A percentile compares a stretch with the other conserved stretches of the same genome.
phyloP scores from a whole-genome alignment of 73 alveolate genomes.

The Stentor roeselii region DNA sequence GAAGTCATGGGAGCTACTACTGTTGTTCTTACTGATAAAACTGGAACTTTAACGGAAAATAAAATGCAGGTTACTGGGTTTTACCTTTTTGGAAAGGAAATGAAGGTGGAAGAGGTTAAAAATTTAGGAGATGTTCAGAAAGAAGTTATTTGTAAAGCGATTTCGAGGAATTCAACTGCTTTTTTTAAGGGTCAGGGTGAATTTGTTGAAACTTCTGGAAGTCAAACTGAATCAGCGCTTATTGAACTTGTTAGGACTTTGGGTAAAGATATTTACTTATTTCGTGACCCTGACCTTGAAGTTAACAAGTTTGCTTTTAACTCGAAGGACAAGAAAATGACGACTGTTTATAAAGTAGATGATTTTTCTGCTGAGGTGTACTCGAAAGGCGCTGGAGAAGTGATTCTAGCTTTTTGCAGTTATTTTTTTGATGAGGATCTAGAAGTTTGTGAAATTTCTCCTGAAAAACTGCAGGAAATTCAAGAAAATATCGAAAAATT shows the following conservation, averaged over 20 bases:
- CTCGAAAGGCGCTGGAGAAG: constrained; percentile 90
- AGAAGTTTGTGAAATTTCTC: too few relatives aligned
- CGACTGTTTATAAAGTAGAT: constrained; percentile 34
- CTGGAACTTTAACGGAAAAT: constrained; percentile 92
- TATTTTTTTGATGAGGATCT: too few relatives aligned
- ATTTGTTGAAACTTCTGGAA: neutral
- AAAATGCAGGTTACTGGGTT: constrained; percentile 76
- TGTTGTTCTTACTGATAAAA: constrained; percentile 86
- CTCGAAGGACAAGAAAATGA: constrained; percentile 23
- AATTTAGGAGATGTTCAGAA: neutral
- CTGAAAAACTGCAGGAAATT: too few relatives aligned
- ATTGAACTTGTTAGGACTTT: neutral
- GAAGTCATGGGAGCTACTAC: constrained; percentile 96
- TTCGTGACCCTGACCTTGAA: neutral
- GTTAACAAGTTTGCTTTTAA: constrained; percentile 4
- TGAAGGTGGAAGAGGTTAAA: neutral
- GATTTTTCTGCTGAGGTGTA: constrained; percentile 64
- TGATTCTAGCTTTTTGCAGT: constrained; percentile 65
- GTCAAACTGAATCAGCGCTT: constrained; percentile 67
- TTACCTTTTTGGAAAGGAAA: constrained; percentile 27
- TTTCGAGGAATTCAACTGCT: constrained; percentile 32
- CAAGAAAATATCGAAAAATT: too few relatives aligned
- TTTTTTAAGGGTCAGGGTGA: constrained; percentile 14
- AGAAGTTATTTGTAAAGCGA: constrained; percentile 16
- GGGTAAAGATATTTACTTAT: neutral